Conservation (phyloP, 768 basidiomycete species). For the Termitomyces sp. region DNA sequence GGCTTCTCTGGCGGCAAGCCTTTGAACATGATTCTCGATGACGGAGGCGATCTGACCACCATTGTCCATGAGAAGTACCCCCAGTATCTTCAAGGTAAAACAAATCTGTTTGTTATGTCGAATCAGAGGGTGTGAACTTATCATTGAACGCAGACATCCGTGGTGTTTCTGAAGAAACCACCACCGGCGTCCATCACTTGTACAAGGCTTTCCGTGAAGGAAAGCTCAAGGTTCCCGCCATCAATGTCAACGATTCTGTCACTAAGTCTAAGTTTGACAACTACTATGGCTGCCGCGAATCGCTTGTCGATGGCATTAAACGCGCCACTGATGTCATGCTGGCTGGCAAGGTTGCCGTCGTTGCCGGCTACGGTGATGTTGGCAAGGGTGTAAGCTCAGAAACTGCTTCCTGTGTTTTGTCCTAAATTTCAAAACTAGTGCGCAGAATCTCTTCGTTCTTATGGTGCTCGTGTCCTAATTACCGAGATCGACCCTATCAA, state of each 20-base stretch:
- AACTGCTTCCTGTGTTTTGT: neutral
- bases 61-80: constrained; percentile 97
- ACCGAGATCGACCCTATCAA: constrained; percentile 99
- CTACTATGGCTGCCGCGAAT: constrained; percentile 99
- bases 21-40: constrained; percentile 98
- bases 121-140: neutral
- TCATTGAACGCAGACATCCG: constrained; percentile 56
- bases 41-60: constrained; percentile 94
- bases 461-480: constrained; percentile 92
- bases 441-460: constrained; percentile 94
- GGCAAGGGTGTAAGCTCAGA: constrained; percentile 86
- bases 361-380: constrained; percentile 98
- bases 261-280: constrained; percentile 99
- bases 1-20: constrained; percentile 82
- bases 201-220: constrained; percentile 98
- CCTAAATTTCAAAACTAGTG: constrained; percentile 51
- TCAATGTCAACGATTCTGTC: constrained; percentile 99
- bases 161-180: constrained; percentile 98
- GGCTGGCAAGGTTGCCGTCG: constrained; percentile 98
- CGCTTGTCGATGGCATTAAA: constrained; percentile 99
- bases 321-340: constrained; percentile 99
- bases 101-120: neutral
- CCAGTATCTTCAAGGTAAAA: constrained; percentile 69
- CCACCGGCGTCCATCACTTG: constrained; percentile 98
- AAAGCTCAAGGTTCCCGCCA: constrained; percentile 93